A percentile compares a stretch with the other conserved stretches of the same genome.
Evolutionary conservation across 345 rosid genomes (phyloP).

Genomic region (Linum lewisii): DNA sequence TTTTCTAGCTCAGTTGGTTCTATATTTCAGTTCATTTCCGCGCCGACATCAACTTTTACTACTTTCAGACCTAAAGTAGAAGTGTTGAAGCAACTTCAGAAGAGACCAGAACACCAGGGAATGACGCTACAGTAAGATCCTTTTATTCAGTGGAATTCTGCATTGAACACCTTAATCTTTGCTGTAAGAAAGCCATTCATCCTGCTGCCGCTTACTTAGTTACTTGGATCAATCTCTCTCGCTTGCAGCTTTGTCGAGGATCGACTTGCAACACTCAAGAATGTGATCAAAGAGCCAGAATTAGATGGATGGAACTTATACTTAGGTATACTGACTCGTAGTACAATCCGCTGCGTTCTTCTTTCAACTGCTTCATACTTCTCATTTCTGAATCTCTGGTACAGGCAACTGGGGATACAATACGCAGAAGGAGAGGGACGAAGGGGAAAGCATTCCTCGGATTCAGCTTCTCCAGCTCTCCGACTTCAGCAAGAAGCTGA

Average conservation of each 20-base stretch:
- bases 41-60: background rate
- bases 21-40: background rate
- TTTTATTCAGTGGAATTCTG: background rate
- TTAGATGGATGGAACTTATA: slow-evolving; percentile 81
- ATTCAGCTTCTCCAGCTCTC: slow-evolving; percentile 64
- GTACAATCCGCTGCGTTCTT: background rate
- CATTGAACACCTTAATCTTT: background rate
- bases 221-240: background rate
- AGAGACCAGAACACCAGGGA: slow-evolving; percentile 71
- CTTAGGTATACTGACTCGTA: slow-evolving; percentile 38
- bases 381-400: background rate
- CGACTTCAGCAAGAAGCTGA: slow-evolving; percentile 71
- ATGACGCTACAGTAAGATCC: slow-evolving; percentile 49
- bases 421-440: slow-evolving; percentile 73
- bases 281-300: slow-evolving; percentile 76
- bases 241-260: slow-evolving; percentile 77
- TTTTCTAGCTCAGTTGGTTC: background rate
- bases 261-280: slow-evolving; percentile 79
- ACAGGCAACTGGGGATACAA: slow-evolving; percentile 69
- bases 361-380: background rate
- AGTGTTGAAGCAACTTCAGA: slow-evolving; percentile 74
- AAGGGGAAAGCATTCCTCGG: slow-evolving; percentile 61
- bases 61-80: slow-evolving; percentile 59
- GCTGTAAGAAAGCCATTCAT: background rate
- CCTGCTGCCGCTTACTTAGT: no score